Evolutionary conservation across 768 basidiomycete species (phyloP).

Genomic region (Fibroporia radiculosa): DNA sequence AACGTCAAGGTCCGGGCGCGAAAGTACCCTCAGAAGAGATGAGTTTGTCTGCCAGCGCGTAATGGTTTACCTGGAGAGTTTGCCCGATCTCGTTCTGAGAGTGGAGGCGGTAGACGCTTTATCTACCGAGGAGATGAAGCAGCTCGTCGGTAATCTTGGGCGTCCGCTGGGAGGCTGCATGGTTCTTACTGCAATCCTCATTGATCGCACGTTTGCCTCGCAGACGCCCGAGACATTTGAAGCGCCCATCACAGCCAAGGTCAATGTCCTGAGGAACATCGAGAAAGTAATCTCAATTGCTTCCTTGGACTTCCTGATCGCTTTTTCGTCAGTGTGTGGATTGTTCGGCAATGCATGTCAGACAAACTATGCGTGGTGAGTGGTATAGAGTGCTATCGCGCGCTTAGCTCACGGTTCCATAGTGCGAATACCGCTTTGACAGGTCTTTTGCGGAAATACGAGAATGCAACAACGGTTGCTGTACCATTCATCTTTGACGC

Average conservation of each 20-base stretch:
- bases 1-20: constrained; percentile 11
- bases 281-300: constrained; percentile 4
- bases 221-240: constrained; percentile 12
- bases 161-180: constrained; percentile 14
- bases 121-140: background rate
- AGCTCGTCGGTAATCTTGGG: background rate
- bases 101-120: constrained; percentile 6
- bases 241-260: constrained; percentile 3
- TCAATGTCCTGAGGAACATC: constrained; percentile 5
- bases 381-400: background rate
- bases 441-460: constrained; percentile 2
- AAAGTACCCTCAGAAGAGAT: background rate
- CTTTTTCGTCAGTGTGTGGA: constrained; percentile 14
- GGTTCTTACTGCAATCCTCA: constrained; percentile 8
- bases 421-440: constrained; percentile 10
- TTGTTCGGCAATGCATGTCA: constrained; percentile 12
- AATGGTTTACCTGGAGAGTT: constrained; percentile 8
- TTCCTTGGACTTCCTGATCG: constrained; percentile 12
- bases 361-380: constrained; percentile 12
- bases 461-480: constrained; percentile 6
- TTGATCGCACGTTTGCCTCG: constrained; percentile 9
- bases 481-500: constrained; percentile 5
- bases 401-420: constrained; percentile 22
- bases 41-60: constrained; percentile 1
- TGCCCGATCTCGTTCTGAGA: constrained; percentile 1